These are phyloP conservation scores for Candida oleophila DNA, from an alignment of 805 yeast species.

Conservation along the genomic window DNA sequence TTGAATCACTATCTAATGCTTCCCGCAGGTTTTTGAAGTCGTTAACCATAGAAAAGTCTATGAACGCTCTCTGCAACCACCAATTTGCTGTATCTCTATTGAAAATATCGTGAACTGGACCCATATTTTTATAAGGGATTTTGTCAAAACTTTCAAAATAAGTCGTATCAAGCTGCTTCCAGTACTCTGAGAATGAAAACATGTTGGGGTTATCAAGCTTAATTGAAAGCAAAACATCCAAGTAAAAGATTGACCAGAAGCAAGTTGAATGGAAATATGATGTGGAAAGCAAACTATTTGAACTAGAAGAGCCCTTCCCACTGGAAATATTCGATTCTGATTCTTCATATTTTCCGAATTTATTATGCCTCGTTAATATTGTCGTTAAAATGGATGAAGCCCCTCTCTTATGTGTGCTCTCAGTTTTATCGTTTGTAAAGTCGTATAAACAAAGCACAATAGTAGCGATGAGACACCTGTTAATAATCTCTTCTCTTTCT, in stretches of 20 bases:
- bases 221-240: constrained; percentile 35
- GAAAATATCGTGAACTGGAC: neutral
- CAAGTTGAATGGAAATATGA: constrained; percentile 33
- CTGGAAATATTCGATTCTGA: neutral
- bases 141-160: constrained; percentile 21
- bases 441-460: constrained; percentile 38
- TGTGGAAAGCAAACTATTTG: constrained; percentile 18
- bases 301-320: neutral
- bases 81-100: constrained; percentile 20
- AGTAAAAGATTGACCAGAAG: constrained; percentile 35
- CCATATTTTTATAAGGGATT: neutral
- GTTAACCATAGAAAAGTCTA: constrained; percentile 26
- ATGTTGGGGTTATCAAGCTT: constrained; percentile 30
- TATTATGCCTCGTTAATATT: constrained; percentile 19
- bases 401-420: constrained; percentile 37
- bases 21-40: constrained; percentile 25
- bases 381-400: constrained; percentile 34
- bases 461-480: constrained; percentile 38
- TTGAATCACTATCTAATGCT: constrained; percentile 19
- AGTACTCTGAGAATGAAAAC: constrained; percentile 29
- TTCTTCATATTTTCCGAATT: no score
- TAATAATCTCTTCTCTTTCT: constrained; percentile 20
- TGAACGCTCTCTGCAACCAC: constrained; percentile 35
- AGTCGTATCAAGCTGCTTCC: constrained; percentile 33
- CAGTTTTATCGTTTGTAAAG: constrained; percentile 36